These are phyloP conservation scores for Dactylellina sp. DNA, from an alignment of 2,329 filamentous ascomycete species.

Conservation along the genomic window DNA sequence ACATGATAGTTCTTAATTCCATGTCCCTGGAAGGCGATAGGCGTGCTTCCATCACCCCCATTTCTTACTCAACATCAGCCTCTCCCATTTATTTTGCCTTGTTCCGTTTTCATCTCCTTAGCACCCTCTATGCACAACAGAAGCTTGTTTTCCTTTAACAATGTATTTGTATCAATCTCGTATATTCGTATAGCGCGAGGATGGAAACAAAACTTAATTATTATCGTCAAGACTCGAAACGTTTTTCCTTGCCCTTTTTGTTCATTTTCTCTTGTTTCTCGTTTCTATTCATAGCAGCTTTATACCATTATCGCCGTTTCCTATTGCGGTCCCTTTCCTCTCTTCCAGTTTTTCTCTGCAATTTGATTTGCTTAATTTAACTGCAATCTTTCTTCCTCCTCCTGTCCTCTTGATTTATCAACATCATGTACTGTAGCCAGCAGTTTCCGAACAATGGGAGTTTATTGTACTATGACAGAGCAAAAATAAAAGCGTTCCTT, in stretches of 20 bases:
- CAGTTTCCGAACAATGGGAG: slow-evolving; percentile 1
- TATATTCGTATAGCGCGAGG: not conserved
- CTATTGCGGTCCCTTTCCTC: not conserved
- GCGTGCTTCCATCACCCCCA: slow-evolving; percentile 1
- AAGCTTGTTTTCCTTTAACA: not conserved
- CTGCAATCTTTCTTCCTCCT: not conserved
- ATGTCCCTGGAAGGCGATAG: not conserved
- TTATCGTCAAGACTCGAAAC: not conserved
- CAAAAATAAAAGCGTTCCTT: not conserved
- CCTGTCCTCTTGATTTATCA: not conserved
- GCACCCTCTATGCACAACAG: too few relatives aligned
- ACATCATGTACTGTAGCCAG: slow-evolving; percentile 18
- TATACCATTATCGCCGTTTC: not conserved
- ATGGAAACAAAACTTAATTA: not conserved
- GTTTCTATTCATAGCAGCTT: too few relatives aligned
- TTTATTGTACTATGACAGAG: not conserved
- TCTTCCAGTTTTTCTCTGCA: too few relatives aligned
- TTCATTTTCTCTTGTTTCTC: not conserved
- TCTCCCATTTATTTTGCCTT: slow-evolving; percentile 6
- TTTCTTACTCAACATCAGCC: not conserved
- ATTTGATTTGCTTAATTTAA: not conserved
- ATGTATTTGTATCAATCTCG: not conserved
- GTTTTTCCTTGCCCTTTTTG: not conserved
- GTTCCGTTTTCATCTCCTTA: not conserved
- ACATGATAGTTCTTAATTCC: not conserved